Evolutionary conservation across 1,284 basidiomycete species (phyloP).

Genomic region (Stygiomarasmius scandens): DNA sequence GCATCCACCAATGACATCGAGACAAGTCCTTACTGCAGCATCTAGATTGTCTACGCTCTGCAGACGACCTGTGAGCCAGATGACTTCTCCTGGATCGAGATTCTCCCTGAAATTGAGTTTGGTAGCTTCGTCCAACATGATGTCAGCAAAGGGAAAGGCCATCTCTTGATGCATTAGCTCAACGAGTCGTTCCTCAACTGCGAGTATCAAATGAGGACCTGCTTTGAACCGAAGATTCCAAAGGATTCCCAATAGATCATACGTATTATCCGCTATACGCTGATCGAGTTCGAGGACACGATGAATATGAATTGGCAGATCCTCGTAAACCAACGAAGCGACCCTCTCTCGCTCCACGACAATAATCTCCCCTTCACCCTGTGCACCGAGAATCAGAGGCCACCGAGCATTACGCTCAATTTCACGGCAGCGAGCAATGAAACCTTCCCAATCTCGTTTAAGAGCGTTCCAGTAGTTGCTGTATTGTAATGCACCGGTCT

Average conservation of each 20-base stretch:
- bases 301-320: conserved; percentile 65
- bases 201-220: conserved; percentile 55
- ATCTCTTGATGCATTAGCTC: conserved; percentile 75
- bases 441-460: conserved; percentile 92
- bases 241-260: conserved; percentile 56
- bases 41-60: conserved; percentile 59
- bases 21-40: conserved; percentile 51
- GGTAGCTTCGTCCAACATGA: conserved; percentile 65
- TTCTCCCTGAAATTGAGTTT: conserved; percentile 52
- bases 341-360: conserved; percentile 81
- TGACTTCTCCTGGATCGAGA: conserved; percentile 59
- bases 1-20: conserved; percentile 72
- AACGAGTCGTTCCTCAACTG: conserved; percentile 58
- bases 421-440: conserved; percentile 86
- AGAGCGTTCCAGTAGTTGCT: conserved; percentile 81
- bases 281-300: conserved; percentile 45
- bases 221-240: conserved; percentile 63
- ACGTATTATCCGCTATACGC: conserved; percentile 47
- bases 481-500: conserved; percentile 79
- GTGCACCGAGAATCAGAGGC: conserved; percentile 71
- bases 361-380: conserved; percentile 55
- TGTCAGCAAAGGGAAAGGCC: conserved; percentile 72
- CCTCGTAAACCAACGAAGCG: conserved; percentile 63
- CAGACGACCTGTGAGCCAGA: conserved; percentile 63
- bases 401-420: conserved; percentile 84